Evolutionary conservation across 2,329 filamentous ascomycete genomes (phyloP).

Genomic region (Penicillium sp.): DNA sequence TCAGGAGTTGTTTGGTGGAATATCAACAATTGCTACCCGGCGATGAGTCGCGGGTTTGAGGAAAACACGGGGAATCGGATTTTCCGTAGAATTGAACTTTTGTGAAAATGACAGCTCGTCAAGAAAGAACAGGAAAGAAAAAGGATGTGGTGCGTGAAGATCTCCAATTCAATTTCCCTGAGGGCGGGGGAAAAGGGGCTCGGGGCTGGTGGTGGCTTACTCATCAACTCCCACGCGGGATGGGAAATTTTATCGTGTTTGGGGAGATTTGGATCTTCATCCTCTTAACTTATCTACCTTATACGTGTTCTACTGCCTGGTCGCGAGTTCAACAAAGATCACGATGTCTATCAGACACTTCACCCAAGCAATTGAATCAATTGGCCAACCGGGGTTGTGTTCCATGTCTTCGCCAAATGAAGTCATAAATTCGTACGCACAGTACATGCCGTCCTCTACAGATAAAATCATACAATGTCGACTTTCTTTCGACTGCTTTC

Average conservation of each 20-base stretch:
- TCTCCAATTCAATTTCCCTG: conserved; percentile 14
- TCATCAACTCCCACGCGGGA: conserved; percentile 4
- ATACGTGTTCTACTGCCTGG: too few species aligned
- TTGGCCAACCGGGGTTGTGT: conserved; percentile 12
- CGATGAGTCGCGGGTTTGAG: conserved; percentile 2
- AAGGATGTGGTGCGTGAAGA: conserved; percentile 6
- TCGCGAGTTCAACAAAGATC: too few species aligned
- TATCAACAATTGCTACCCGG: conserved; percentile 8
- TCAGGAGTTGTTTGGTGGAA: conserved; percentile 7
- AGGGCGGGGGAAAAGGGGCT: conserved; percentile 39
- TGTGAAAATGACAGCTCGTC: not conserved
- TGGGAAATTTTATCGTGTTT: conserved; percentile 10
- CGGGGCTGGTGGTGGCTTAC: conserved; percentile 27
- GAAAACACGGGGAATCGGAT: not conserved
- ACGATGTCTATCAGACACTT: not conserved
- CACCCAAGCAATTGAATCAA: not conserved
- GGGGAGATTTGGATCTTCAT: conserved; percentile 9
- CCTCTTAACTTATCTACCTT: not conserved
- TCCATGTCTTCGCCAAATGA: conserved; percentile 15
- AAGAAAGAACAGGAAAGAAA: conserved; percentile 14
- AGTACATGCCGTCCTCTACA: not conserved
- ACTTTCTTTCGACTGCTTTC: not conserved
- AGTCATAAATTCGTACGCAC: not conserved
- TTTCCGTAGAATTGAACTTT: not conserved
- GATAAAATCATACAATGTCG: not conserved